Percentiles rank a stretch among this genome's conserved stretches.
These are phyloP conservation scores for Hypomontagnella monticulosa DNA, from an alignment of 495 filamentous ascomycete species.

Conservation along the genomic window DNA sequence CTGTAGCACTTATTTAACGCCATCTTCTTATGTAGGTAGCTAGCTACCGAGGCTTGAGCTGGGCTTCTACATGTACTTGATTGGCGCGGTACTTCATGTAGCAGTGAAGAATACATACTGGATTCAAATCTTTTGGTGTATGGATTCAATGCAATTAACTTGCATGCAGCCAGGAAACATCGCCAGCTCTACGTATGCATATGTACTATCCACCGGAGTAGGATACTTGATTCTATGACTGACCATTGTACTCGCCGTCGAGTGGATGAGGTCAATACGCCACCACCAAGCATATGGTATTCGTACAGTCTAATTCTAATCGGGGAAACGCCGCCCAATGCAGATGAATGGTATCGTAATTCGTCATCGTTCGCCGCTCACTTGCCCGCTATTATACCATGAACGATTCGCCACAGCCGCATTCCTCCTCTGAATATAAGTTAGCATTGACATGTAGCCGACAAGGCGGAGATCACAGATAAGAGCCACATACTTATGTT, in stretches of 20 bases:
- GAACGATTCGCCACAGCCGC: conserved; percentile 97
- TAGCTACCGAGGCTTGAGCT: too few species aligned
- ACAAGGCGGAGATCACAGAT: background rate
- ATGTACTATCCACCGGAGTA: background rate
- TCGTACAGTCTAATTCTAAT: conserved; percentile 21
- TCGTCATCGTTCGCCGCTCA: conserved; percentile 10
- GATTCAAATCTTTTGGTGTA: too few species aligned
- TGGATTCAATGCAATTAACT: too few species aligned
- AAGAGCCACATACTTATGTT: conserved; percentile 86
- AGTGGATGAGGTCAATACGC: background rate
- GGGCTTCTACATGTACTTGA: too few species aligned
- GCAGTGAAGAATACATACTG: too few species aligned
- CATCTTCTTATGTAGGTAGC: too few species aligned
- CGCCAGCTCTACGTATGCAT: background rate
- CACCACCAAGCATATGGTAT: conserved; percentile 3
- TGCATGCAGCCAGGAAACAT: too few species aligned
- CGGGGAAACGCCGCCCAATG: conserved; percentile 36
- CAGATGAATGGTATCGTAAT: conserved; percentile 35
- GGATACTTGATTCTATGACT: background rate
- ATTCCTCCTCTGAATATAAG: conserved; percentile 81
- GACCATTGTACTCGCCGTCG: background rate
- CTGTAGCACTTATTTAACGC: too few species aligned
- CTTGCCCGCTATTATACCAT: conserved; percentile 68
- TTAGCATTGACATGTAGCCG: conserved; percentile 46
- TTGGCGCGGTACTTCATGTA: too few species aligned